phyloP scores from a whole-genome alignment of 1,284 basidiomycete genomes.

The Retiboletus flavoniger region DNA sequence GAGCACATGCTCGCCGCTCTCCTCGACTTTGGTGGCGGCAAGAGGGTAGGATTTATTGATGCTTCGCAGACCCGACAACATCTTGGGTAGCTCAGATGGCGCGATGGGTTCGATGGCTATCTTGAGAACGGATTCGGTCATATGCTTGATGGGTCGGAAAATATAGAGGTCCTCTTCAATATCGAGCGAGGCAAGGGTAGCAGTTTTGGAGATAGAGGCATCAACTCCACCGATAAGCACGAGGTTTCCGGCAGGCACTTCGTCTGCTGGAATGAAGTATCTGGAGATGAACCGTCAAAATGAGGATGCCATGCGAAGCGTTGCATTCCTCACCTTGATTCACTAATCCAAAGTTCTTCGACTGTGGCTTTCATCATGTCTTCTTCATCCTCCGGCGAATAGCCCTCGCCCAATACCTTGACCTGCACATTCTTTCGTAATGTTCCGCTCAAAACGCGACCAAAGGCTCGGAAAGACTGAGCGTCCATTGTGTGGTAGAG shows the following conservation, averaged over 20 bases:
- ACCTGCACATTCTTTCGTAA: constrained; percentile 79
- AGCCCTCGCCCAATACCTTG: constrained; percentile 97
- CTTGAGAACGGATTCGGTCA: constrained; percentile 97
- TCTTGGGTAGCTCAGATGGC: constrained; percentile 97
- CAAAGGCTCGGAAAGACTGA: constrained; percentile 93
- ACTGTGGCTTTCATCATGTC: constrained; percentile 91
- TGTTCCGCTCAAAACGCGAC: constrained; percentile 92
- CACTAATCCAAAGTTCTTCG: constrained; percentile 86
- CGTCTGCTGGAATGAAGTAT: constrained; percentile 87
- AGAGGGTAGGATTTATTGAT: constrained; percentile 98
- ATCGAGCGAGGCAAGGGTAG: constrained; percentile 76
- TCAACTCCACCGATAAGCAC: constrained; percentile 93
- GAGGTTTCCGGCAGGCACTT: constrained; percentile 89
- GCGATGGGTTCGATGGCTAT: constrained; percentile 98
- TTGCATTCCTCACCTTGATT: constrained; percentile 67
- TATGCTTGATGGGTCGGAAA: constrained; percentile 93
- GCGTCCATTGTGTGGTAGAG: constrained; percentile 96
- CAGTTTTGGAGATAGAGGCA: constrained; percentile 92
- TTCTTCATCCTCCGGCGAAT: constrained; percentile 97
- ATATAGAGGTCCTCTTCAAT: constrained; percentile 88
- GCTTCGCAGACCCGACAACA: constrained; percentile 94
- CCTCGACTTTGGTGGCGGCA: constrained; percentile 94
- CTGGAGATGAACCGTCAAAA: constrained; percentile 41
- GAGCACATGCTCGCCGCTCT: constrained; percentile 96
- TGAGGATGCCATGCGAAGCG: constrained; percentile 1